Evolutionary conservation across 345 rosid genomes (phyloP).

Genomic region (Linum usitatissimum): DNA sequence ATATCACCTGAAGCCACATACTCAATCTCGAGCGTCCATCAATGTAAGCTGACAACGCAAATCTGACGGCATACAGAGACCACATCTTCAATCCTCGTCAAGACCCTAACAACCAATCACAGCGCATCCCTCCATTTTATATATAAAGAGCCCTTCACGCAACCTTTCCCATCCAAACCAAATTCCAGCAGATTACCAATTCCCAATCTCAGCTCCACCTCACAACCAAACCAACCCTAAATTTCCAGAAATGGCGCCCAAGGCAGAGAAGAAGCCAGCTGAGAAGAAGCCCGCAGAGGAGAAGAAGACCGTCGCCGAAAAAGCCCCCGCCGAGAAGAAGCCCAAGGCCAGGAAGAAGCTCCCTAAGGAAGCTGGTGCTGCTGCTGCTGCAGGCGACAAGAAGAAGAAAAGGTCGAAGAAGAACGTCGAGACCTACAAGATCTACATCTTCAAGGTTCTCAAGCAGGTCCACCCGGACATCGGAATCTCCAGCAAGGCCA

Average conservation of each 20-base stretch:
- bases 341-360: constrained; percentile 78
- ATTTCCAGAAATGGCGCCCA: constrained; percentile 29
- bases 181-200: too few relatives aligned
- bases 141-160: not conserved
- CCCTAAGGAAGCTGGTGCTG: constrained; percentile 51
- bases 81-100: constrained; percentile 30
- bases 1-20: not conserved
- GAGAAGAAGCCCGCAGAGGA: constrained; percentile 46
- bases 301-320: constrained; percentile 49
- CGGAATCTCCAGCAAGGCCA: constrained; percentile 54
- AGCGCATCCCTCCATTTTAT: not conserved
- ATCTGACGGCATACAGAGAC: constrained; percentile 9
- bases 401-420: constrained; percentile 64
- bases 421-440: constrained; percentile 66
- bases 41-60: constrained; percentile 48
- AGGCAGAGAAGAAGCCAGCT: constrained; percentile 66
- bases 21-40: constrained; percentile 52
- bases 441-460: constrained; percentile 61
- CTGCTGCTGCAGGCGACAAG: constrained; percentile 35
- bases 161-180: not conserved
- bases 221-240: not conserved
- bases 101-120: constrained; percentile 10
- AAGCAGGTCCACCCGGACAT: constrained; percentile 52
- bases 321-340: constrained; percentile 66
- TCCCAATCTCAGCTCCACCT: not conserved